Percentiles rank a stretch among this genome's conserved stretches.
These are phyloP conservation scores for Xylaria intraflava DNA, from an alignment of 495 filamentous ascomycete species.

Conservation along the genomic window DNA sequence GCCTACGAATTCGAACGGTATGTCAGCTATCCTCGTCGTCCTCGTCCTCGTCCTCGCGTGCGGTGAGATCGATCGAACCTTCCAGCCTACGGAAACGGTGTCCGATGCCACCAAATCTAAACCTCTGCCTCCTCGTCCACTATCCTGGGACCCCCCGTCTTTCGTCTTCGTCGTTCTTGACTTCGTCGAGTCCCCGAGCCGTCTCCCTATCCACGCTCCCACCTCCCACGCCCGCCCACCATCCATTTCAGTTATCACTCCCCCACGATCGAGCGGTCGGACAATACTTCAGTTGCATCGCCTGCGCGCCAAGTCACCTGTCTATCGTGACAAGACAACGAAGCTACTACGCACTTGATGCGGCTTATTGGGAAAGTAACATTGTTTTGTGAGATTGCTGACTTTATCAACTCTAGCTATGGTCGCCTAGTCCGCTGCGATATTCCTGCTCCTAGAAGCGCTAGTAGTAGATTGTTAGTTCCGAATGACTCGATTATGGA, in stretches of 20 bases:
- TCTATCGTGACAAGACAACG: conserved; percentile 26
- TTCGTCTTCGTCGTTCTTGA: conserved; percentile 28
- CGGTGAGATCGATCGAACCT: conserved; percentile 21
- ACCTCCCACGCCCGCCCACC: conserved; percentile 31
- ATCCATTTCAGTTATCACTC: conserved; percentile 34
- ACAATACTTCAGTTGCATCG: conserved; percentile 27
- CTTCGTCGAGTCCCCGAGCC: conserved; percentile 32
- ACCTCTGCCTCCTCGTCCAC: conserved; percentile 20
- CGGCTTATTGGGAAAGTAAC: conserved; percentile 25
- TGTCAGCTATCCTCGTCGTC: conserved; percentile 47
- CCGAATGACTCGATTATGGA: background rate
- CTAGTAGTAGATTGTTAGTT: conserved; percentile 88
- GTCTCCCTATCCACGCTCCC: conserved; percentile 37
- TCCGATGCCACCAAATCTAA: conserved; percentile 24
- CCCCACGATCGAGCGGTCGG: conserved; percentile 54
- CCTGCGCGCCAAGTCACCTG: conserved; percentile 33
- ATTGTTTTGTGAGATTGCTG: conserved; percentile 31
- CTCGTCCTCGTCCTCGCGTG: conserved; percentile 29
- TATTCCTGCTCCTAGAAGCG: conserved; percentile 91
- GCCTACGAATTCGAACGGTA: conserved; percentile 92
- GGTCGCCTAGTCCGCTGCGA: conserved; percentile 98
- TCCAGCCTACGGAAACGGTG: conserved; percentile 14
- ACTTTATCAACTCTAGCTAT: conserved; percentile 60
- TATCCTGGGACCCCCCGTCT: conserved; percentile 16
- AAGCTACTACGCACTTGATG: conserved; percentile 24